These are phyloP conservation scores for Senna tora DNA, from an alignment of 306 rosid genomes.

Conservation along the genomic window DNA sequence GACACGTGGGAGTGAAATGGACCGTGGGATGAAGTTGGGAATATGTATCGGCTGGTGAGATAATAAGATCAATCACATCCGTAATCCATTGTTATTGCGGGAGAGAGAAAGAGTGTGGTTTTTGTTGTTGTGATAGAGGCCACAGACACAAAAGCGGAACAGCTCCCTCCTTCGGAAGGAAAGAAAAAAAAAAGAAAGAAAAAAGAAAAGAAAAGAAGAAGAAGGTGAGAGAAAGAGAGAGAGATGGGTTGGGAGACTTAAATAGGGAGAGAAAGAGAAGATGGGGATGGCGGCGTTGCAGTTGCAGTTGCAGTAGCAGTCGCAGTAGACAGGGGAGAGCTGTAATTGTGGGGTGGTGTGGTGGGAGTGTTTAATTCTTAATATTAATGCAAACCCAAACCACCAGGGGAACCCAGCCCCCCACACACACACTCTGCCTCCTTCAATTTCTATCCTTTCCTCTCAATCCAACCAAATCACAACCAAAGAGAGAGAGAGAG, in stretches of 20 bases:
- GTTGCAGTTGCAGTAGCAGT: conserved; percentile 35
- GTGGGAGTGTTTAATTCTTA: not conserved
- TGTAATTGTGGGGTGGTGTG: conserved; percentile 48
- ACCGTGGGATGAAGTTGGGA: conserved; percentile 45
- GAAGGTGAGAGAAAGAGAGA: conserved; percentile 37
- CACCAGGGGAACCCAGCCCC: no score
- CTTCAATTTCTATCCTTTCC: no score
- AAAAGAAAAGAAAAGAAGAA: not conserved
- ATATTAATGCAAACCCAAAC: no score
- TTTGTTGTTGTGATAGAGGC: conserved; percentile 34
- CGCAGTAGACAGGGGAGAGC: conserved; percentile 39
- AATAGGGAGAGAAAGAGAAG: conserved; percentile 53
- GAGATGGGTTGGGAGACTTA: conserved; percentile 44
- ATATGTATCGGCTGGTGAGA: conserved; percentile 33
- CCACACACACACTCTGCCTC: no score
- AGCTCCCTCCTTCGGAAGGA: conserved; percentile 46
- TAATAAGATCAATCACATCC: conserved; percentile 54
- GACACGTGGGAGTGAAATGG: conserved; percentile 35
- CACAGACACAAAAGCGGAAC: conserved; percentile 49
- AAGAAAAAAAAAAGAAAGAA: not conserved
- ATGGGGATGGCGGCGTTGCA: conserved; percentile 86
- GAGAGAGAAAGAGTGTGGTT: conserved; percentile 31
- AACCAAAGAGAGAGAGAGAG: not conserved
- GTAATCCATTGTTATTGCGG: conserved; percentile 31
- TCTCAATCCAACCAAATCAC: no score